Percentiles rank a stretch among this genome's conserved stretches.
Conservation (phyloP, 352 stramenopile genomes). For the Pythium chondricola region DNA sequence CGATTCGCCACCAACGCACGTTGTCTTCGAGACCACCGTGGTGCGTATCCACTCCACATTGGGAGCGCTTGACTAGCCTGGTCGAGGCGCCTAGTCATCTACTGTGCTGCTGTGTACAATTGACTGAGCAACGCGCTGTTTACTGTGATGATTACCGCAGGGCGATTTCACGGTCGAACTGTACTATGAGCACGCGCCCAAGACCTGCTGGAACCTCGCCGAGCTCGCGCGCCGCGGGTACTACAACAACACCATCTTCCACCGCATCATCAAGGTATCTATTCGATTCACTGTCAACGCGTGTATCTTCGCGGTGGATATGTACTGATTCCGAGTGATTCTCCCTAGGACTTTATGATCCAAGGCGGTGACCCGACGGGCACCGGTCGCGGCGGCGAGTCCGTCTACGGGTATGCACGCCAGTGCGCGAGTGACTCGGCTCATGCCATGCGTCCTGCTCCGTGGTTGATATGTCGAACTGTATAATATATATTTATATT, state of each 20-base stretch:
- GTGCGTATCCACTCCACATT: no score
- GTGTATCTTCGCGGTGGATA: no score
- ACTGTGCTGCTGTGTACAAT: no score
- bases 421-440: not conserved
- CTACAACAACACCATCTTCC: slow-evolving; percentile 96
- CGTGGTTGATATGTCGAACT: not conserved
- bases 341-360: slow-evolving; percentile 91
- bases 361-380: slow-evolving; percentile 93
- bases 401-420: slow-evolving; percentile 77
- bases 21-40: slow-evolving; percentile 71
- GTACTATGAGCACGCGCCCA: slow-evolving; percentile 90
- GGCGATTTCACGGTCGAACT: slow-evolving; percentile 91
- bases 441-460: no score
- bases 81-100: no score
- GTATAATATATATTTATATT: not conserved
- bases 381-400: slow-evolving; percentile 89
- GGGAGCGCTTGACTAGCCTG: no score
- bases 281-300: not conserved
- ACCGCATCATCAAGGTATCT: slow-evolving; percentile 89
- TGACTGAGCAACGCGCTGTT: no score
- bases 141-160: slow-evolving; percentile 28
- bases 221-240: slow-evolving; percentile 90
- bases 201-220: slow-evolving; percentile 91
- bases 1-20: slow-evolving; percentile 66
- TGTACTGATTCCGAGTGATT: not conserved